Evolutionary conservation across 495 filamentous ascomycete genomes (phyloP).

Genomic region (Oleoguttula mirabilis): DNA sequence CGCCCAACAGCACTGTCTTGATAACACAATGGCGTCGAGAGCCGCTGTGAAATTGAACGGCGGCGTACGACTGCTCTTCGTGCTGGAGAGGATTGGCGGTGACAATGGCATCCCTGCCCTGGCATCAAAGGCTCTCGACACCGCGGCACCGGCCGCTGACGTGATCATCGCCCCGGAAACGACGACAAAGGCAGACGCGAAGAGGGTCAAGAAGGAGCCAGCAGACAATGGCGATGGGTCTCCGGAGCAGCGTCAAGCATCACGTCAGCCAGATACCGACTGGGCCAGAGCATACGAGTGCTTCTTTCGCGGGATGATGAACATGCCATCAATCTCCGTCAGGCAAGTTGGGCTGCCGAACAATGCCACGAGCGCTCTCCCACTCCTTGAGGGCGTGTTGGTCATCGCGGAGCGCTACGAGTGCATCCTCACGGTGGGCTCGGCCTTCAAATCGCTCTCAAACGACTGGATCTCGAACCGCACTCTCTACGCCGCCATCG

Average conservation of each 20-base stretch:
- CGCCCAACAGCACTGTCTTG: background rate
- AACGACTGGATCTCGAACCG: background rate
- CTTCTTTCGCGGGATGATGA: constrained; percentile 7
- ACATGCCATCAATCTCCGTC: no score
- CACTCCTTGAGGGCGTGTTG: background rate
- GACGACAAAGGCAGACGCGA: background rate
- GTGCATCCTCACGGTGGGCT: background rate
- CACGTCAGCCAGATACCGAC: background rate
- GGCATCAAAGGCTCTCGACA: background rate
- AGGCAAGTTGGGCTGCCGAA: background rate
- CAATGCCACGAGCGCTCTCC: background rate
- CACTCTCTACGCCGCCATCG: constrained; percentile 23
- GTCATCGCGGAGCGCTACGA: constrained; percentile 1
- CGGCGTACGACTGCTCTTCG: background rate
- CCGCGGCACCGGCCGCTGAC: background rate
- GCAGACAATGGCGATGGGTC: background rate
- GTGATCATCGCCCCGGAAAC: background rate
- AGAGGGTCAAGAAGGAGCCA: background rate
- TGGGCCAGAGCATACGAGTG: constrained; percentile 4
- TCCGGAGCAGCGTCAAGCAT: no score
- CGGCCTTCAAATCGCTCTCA: constrained; percentile 1
- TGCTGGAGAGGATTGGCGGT: background rate
- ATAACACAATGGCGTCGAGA: background rate
- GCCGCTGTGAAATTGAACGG: background rate
- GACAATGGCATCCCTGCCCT: background rate